Conservation (phyloP, 768 basidiomycete species). For the Russula olivacea region DNA sequence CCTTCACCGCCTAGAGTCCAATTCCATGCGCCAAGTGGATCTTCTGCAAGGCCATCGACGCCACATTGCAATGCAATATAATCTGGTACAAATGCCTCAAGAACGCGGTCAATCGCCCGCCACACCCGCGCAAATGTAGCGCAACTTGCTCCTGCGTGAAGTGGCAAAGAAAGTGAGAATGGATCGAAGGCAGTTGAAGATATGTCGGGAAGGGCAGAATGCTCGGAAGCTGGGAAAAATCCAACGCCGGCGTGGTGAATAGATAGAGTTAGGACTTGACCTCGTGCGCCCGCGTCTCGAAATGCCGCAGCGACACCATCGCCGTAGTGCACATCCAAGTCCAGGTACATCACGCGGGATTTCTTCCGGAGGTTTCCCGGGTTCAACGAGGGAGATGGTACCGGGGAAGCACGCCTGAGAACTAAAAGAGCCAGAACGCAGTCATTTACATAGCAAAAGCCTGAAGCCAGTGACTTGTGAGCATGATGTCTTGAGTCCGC, state of each 20-base stretch:
- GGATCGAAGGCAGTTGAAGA: constrained; percentile 42
- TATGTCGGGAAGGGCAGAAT: constrained; percentile 42
- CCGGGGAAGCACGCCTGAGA: constrained; percentile 42
- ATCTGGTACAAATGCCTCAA: constrained; percentile 62
- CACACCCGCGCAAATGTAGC: constrained; percentile 60
- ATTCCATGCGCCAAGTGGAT: constrained; percentile 71
- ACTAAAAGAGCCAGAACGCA: constrained; percentile 74
- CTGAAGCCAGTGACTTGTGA: constrained; percentile 67
- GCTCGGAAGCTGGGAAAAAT: constrained; percentile 70
- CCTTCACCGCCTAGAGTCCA: constrained; percentile 51
- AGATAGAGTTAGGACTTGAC: constrained; percentile 55
- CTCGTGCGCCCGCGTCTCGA: constrained; percentile 32
- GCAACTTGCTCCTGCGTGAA: constrained; percentile 63
- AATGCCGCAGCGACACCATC: constrained; percentile 85
- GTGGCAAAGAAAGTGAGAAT: constrained; percentile 74
- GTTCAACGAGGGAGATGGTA: background rate
- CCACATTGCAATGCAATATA: constrained; percentile 83
- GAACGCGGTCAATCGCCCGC: constrained; percentile 54
- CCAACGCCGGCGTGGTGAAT: constrained; percentile 78
- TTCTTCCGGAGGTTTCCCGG: constrained; percentile 29
- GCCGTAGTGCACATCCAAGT: constrained; percentile 88
- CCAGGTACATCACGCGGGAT: constrained; percentile 80
- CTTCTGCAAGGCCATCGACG: constrained; percentile 79
- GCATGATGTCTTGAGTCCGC: constrained; percentile 68
- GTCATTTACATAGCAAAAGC: constrained; percentile 94